These are phyloP conservation scores for Withania somnifera DNA, from an alignment of 305 asterid genomes.

Conservation along the genomic window DNA sequence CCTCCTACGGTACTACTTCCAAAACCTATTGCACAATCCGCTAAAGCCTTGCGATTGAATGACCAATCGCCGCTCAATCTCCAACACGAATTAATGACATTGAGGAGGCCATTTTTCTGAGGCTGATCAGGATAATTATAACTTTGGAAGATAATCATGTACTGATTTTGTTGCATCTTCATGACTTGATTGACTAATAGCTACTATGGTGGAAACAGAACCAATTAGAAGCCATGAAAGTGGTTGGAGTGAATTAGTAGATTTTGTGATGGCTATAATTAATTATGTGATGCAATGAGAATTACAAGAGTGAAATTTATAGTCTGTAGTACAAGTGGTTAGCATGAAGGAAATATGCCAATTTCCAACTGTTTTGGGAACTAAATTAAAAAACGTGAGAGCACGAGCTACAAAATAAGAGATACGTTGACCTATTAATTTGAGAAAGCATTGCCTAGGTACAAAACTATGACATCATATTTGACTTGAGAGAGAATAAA, in stretches of 20 bases:
- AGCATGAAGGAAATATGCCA: conserved; percentile 20
- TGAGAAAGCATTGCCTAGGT: neutral
- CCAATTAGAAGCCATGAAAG: conserved; percentile 21
- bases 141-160: neutral
- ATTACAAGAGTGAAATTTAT: neutral
- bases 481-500: neutral
- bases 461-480: neutral
- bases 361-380: conserved; percentile 17
- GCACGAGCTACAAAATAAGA: neutral
- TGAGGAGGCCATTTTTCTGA: conserved; percentile 12
- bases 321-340: conserved; percentile 14
- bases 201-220: conserved; percentile 7
- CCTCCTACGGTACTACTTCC: conserved; percentile 43
- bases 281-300: neutral
- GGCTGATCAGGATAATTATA: conserved; percentile 18
- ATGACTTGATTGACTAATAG: conserved; percentile 8
- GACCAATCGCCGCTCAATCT: conserved; percentile 36
- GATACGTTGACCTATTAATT: neutral
- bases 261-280: conserved; percentile 20
- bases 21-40: conserved; percentile 41
- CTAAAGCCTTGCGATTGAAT: conserved; percentile 25
- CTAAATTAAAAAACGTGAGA: conserved; percentile 23
- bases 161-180: conserved; percentile 6
- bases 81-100: conserved; percentile 51
- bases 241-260: conserved; percentile 13